Percentiles rank a stretch among this genome's conserved stretches.
These are phyloP conservation scores for Phytophthora litchii DNA, from an alignment of 352 stramenopile species.

Conservation along the genomic window DNA sequence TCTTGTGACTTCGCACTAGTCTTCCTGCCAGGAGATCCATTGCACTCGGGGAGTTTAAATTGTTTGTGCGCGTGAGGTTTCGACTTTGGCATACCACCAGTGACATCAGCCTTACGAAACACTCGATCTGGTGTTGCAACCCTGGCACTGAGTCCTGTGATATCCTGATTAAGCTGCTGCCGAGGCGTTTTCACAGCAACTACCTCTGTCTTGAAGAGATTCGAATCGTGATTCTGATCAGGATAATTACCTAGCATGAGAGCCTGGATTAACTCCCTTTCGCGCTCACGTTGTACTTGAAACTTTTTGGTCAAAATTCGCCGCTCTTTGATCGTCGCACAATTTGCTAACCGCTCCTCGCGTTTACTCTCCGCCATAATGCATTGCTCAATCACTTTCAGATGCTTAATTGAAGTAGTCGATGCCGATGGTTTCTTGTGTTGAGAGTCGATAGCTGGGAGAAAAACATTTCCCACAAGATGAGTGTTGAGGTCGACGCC, in stretches of 20 bases:
- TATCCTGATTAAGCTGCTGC: conserved; percentile 24
- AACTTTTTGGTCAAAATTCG: conserved; percentile 65
- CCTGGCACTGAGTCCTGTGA: conserved; percentile 32
- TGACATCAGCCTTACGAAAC: conserved; percentile 44
- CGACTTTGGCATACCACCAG: conserved; percentile 36
- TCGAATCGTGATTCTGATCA: conserved; percentile 26
- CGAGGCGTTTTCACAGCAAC: conserved; percentile 8
- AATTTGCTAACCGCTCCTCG: conserved; percentile 61
- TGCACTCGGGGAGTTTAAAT: conserved; percentile 46
- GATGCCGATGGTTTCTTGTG: conserved; percentile 14
- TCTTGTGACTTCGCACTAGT: conserved; percentile 10
- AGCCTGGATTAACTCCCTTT: conserved; percentile 58
- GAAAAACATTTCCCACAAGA: conserved; percentile 67
- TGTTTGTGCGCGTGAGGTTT: conserved; percentile 49
- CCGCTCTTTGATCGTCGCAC: conserved; percentile 50
- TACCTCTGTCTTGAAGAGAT: conserved; percentile 40
- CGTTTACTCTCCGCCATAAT: conserved; percentile 74
- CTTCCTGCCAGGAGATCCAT: conserved; percentile 41
- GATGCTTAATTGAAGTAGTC: conserved; percentile 51
- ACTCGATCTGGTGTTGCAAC: conserved; percentile 41
- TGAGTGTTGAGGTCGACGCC: conserved; percentile 48
- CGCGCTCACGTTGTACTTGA: conserved; percentile 52
- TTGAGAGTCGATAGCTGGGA: conserved; percentile 52
- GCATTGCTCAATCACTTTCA: conserved; percentile 79
- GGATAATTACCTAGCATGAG: conserved; percentile 56